Evolutionary conservation across 108 stramenopile genomes (phyloP).

Genomic region (Stephanodiscus minutulus): DNA sequence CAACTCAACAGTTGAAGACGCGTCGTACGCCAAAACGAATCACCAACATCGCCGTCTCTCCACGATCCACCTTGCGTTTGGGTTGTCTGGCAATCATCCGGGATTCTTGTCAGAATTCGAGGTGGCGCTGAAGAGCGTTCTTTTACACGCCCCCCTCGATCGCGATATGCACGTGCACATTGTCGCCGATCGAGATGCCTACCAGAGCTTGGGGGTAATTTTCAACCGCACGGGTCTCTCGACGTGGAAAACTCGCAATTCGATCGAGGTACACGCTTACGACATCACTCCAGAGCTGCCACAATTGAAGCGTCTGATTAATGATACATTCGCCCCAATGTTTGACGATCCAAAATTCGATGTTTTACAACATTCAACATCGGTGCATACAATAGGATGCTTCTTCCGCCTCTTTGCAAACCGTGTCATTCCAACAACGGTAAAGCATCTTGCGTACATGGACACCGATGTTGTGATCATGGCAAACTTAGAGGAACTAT

Average conservation of each 20-base stretch:
- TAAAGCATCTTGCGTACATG: slow-evolving; percentile 19
- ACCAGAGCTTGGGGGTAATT: not conserved
- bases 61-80: slow-evolving; percentile 14
- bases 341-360: too few relatives aligned
- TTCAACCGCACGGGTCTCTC: not conserved
- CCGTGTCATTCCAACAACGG: not conserved
- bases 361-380: too few relatives aligned
- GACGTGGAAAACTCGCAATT: not conserved
- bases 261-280: slow-evolving; percentile 19
- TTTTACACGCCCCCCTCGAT: slow-evolving; percentile 31
- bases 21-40: too few relatives aligned
- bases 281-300: slow-evolving; percentile 10
- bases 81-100: slow-evolving; percentile 27
- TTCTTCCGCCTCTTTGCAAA: slow-evolving; percentile 31
- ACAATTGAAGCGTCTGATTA: not conserved
- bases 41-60: not conserved
- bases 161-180: slow-evolving; percentile 12
- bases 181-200: slow-evolving; percentile 28
- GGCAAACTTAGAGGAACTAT: slow-evolving; percentile 21
- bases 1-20: too few relatives aligned
- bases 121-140: slow-evolving; percentile 31
- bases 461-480: slow-evolving; percentile 32
- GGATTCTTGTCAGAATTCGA: slow-evolving; percentile 38
- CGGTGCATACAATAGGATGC: slow-evolving; percentile 26
- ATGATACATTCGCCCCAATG: not conserved